These are phyloP conservation scores for Eucalyptus lansdowneana DNA, from an alignment of 345 rosid species.

Conservation along the genomic window DNA sequence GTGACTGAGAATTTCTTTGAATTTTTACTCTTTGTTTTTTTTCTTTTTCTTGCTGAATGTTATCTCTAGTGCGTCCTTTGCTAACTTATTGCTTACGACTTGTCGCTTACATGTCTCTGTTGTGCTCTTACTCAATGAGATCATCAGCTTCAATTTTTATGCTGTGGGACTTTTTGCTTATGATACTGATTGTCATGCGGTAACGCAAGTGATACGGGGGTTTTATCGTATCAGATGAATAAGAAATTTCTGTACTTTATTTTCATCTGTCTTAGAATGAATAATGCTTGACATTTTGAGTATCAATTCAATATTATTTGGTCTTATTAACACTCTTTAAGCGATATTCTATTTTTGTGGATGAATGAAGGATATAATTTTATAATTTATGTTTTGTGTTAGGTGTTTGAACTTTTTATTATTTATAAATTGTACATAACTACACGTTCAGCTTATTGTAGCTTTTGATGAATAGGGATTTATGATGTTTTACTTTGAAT, in stretches of 20 bases:
- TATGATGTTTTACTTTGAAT: fast-evolving
- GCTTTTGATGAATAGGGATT: too few relatives aligned
- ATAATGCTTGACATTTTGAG: not conserved
- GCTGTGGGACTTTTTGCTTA: not conserved
- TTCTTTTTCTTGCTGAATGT: not conserved
- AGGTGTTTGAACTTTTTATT: too few relatives aligned
- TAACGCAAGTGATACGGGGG: not conserved
- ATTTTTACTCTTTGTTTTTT: fast-evolving
- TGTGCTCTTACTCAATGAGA: not conserved
- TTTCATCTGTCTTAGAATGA: fast-evolving
- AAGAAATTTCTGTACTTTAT: not conserved
- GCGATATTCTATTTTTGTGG: too few relatives aligned
- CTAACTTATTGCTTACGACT: not conserved
- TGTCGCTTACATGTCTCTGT: not conserved
- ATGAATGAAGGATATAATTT: too few relatives aligned
- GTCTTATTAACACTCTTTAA: too few relatives aligned
- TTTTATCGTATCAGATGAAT: not conserved
- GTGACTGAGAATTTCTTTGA: fast-evolving
- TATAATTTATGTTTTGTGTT: too few relatives aligned
- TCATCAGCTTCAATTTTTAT: not conserved
- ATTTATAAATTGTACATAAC: too few relatives aligned
- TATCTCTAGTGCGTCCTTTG: not conserved
- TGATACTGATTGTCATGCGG: not conserved
- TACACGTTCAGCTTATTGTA: fast-evolving
- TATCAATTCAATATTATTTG: fast-evolving